Evolutionary conservation across 768 basidiomycete genomes (phyloP).

Genomic region (Kwoniella heveanensis): DNA sequence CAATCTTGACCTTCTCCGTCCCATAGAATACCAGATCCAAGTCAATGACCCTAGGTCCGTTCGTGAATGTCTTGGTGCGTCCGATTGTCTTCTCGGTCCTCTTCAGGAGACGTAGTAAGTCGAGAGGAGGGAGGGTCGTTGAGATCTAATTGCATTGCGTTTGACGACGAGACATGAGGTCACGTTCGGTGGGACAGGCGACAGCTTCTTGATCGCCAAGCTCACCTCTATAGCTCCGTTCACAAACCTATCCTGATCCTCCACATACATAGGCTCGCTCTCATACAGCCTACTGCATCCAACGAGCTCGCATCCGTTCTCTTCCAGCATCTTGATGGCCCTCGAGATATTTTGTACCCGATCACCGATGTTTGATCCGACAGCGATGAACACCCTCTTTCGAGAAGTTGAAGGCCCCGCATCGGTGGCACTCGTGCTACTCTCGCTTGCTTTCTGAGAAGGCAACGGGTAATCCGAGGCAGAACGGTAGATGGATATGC

Average conservation of each 20-base stretch:
- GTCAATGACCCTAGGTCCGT: constrained; percentile 88
- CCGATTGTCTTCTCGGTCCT: constrained; percentile 73
- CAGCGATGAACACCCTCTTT: constrained; percentile 68
- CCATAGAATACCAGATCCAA: constrained; percentile 84
- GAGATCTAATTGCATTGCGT: constrained; percentile 63
- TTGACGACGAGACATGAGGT: no score
- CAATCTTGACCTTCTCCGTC: constrained; percentile 63
- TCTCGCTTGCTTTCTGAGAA: no score
- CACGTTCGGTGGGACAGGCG: no score
- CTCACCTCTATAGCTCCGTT: constrained; percentile 89
- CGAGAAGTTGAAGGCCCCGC: no score
- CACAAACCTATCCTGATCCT: constrained; percentile 81
- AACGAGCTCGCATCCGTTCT: constrained; percentile 53
- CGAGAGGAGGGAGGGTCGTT: constrained; percentile 67
- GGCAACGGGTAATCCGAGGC: constrained; percentile 8
- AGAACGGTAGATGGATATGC: constrained; percentile 63
- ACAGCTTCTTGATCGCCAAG: no score
- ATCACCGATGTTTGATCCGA: constrained; percentile 91
- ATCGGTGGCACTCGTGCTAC: no score
- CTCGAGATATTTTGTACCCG: constrained; percentile 76
- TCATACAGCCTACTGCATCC: constrained; percentile 81
- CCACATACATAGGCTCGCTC: constrained; percentile 92
- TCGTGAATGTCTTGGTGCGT: constrained; percentile 72
- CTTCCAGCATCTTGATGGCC: constrained; percentile 73
- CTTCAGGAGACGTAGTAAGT: constrained; percentile 70